Evolutionary conservation across 352 stramenopile genomes (phyloP), one percentile per base, ranked within the genome.

Genomic region (Globisporangium solare): DNA sequence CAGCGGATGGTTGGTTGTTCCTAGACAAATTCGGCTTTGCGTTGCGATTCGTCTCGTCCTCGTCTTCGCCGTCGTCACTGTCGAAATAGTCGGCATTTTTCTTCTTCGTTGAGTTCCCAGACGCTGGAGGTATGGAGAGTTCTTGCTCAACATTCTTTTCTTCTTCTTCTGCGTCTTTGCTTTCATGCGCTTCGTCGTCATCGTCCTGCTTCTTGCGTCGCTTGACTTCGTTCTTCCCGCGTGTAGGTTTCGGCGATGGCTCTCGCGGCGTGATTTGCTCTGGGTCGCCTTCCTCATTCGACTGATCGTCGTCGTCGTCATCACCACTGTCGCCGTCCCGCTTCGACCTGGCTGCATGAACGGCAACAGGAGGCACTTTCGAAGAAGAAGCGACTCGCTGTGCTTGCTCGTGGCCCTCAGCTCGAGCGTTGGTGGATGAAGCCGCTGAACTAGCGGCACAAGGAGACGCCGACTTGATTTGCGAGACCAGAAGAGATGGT

Each of bases 81-180:
- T 89, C 76, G 54, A 89, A 91, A 61, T 88, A 88, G 0, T 79
- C 68, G 6, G 56, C 69, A 35, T 64, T 62, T 42, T 65, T 49
- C 39, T 61, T 50, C 24, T 47, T 17, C 24, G 24, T 27, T n/a
- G n/a, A n/a, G 41, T 64, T 63, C 40, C 27, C 8, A 22, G 18
- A 14, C 22, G 31, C 17, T 43, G 39, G 4, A 24, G 45, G 17
- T 13, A 11, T 35, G 27, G 27, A 35, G 27, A 35, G 6, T 10
- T 35, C 27, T 35, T 35, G 5, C 6, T 17, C 17, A 15, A 27
- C 11, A 6, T 18, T 8, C 6, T 18, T 8, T 12, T 27, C 13
- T 17, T 47, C 15, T 7, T 46, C 47, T 35, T 41, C 32, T 39
- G 18, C 12, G 6, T 45, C 14, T 3, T 13, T 35, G 40, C 17